A percentile compares a stretch with the other conserved stretches of the same genome.
Evolutionary conservation across 2,329 filamentous ascomycete species (phyloP).

Genomic region (Diplodia scrobiculata): DNA sequence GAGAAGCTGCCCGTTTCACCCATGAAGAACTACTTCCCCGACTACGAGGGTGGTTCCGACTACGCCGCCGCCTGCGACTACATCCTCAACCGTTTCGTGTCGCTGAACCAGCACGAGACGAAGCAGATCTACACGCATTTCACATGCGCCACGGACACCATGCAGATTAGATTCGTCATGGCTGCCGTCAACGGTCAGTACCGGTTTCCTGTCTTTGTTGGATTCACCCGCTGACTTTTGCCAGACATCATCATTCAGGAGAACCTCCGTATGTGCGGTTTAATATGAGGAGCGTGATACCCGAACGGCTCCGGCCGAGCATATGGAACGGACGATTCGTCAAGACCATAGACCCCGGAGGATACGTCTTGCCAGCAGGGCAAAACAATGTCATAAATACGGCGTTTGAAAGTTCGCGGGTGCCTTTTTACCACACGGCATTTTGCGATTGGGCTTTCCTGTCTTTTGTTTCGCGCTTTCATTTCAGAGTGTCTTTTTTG

Average conservation of each 20-base stretch:
- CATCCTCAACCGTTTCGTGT: slow-evolving; percentile 97
- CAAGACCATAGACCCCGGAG: slow-evolving; percentile 26
- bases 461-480: slow-evolving; percentile 20
- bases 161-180: slow-evolving; percentile 99
- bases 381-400: slow-evolving; percentile 28
- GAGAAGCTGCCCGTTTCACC: slow-evolving; percentile 72
- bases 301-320: slow-evolving; percentile 22
- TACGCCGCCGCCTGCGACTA: slow-evolving; percentile 97
- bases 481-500: slow-evolving; percentile 13
- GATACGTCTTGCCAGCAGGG: slow-evolving; percentile 20
- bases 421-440: slow-evolving; percentile 24
- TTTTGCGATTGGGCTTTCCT: slow-evolving; percentile 14
- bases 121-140: slow-evolving; percentile 99
- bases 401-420: slow-evolving; percentile 29
- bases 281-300: slow-evolving; percentile 69
- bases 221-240: background rate
- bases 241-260: slow-evolving; percentile 99
- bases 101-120: slow-evolving; percentile 96
- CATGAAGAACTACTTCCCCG: slow-evolving; percentile 76
- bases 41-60: slow-evolving; percentile 88
- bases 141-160: slow-evolving; percentile 97
- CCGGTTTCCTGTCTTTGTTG: background rate
- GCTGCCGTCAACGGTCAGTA: slow-evolving; percentile 91
- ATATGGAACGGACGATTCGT: slow-evolving; percentile 21
- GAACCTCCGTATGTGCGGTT: slow-evolving; percentile 92